Evolutionary conservation across 768 basidiomycete species (phyloP).

Genomic region (Leucocoprinus sp.): DNA sequence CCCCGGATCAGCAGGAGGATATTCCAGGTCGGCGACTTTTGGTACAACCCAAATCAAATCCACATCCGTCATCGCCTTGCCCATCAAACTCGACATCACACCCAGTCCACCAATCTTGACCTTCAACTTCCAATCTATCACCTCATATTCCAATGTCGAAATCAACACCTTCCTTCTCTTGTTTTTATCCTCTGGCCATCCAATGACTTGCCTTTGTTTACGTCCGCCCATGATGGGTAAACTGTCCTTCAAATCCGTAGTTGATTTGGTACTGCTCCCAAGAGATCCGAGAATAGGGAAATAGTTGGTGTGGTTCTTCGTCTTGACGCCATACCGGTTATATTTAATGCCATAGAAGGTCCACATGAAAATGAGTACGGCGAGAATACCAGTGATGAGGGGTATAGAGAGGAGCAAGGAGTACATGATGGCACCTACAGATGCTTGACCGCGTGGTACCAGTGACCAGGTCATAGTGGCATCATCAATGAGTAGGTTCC

Average conservation of each 20-base stretch:
- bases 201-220: conserved; percentile 70
- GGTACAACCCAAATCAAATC: conserved; percentile 91
- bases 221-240: conserved; percentile 43
- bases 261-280: conserved; percentile 48
- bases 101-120: conserved; percentile 97
- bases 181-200: conserved; percentile 93
- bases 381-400: conserved; percentile 73
- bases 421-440: conserved; percentile 82
- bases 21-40: conserved; percentile 92
- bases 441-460: conserved; percentile 73
- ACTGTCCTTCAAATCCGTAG: conserved; percentile 61
- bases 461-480: conserved; percentile 67
- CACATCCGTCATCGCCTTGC: conserved; percentile 96
- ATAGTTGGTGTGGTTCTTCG: conserved; percentile 66
- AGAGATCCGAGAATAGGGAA: conserved; percentile 77
- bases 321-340: conserved; percentile 84
- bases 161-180: conserved; percentile 91
- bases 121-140: conserved; percentile 95
- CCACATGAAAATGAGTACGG: conserved; percentile 88
- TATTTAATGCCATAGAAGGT: conserved; percentile 94
- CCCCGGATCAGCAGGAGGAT: conserved; percentile 83
- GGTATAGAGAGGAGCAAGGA: conserved; percentile 77
- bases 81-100: conserved; percentile 97
- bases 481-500: conserved; percentile 80
- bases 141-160: conserved; percentile 90